These are phyloP conservation scores for Fusarium compactum DNA, from an alignment of 2,329 filamentous ascomycete genomes.

Conservation along the genomic window DNA sequence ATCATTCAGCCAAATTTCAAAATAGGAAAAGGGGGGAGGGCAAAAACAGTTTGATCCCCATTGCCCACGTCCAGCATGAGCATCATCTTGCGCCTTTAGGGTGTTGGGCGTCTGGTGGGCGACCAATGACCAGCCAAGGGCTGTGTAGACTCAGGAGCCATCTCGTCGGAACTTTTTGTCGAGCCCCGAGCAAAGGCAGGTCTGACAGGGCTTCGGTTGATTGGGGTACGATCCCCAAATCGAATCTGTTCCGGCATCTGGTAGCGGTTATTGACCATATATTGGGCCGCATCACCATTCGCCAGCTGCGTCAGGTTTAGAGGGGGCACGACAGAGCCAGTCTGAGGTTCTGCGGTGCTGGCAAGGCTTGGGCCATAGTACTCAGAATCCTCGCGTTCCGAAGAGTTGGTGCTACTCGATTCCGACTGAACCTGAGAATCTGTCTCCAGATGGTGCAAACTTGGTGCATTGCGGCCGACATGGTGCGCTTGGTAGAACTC, in stretches of 20 bases:
- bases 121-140: background rate
- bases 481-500: background rate
- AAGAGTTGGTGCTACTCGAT: background rate
- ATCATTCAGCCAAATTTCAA: background rate
- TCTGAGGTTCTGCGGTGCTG: background rate
- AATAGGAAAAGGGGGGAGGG: background rate
- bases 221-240: background rate
- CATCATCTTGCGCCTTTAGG: background rate
- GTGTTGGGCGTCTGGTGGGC: background rate
- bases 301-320: background rate
- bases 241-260: background rate
- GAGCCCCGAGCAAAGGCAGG: background rate
- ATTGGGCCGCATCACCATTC: background rate
- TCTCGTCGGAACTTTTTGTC: background rate
- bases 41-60: background rate
- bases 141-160: background rate
- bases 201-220: background rate
- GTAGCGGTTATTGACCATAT: background rate
- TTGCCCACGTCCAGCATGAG: background rate
- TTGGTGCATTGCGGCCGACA: background rate
- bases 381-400: background rate
- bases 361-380: background rate
- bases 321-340: background rate
- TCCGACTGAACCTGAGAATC: background rate
- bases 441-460: background rate